Evolutionary conservation across 768 basidiomycete species (phyloP), one percentile per base, ranked within the genome.

Genomic region (Rhodotorula toruloides): DNA sequence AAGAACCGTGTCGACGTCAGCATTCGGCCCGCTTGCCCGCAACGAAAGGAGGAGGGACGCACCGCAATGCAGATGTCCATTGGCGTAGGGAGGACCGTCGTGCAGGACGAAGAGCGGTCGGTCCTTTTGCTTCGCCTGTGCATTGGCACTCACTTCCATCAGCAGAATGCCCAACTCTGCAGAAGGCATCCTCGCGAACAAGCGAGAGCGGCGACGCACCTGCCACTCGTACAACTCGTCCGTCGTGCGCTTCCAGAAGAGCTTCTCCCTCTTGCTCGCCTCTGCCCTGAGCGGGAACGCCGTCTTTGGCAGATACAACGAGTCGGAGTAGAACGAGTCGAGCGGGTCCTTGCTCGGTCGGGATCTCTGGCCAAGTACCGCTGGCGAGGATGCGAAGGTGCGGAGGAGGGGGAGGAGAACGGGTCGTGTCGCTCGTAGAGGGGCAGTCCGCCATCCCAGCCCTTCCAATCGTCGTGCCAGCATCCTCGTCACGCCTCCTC

Each of bases 11-110:
- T 36, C 13, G 3, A 16, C 25, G 37, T 58, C 22, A 53, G 58
- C 53, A 21, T 10, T 5, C 37, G 2, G 21, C 8, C 31, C 32
- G 17, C 27, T 14, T 10, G 13, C 0, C 11, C 36, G 25, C 44
- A 22, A 37, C 22, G 5, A 1, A 8, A 42, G 19, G 0, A 47
- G 21, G 22, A 21, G 10, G 36, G 31, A 43, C 77, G 66, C 70
- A 94, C 93, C 94, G 81, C 93, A 92, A 76, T 99, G 94, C 47
- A 99, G 79, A 76, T 90, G 84, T 1, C 96, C 96, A 75, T 99
- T 99, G 3, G 94, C 94, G 74, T 98, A 98, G 0, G 96, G 96
- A 39, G 94, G 94, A 0, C 94, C 96, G 76, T 99, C 94, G 71
- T 94, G 92, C 57, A 93, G 80, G 19, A 96, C 86, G 73, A 92